These are phyloP conservation scores for Pseudogymnoascus sp. DNA, from an alignment of 2,329 filamentous ascomycete species.

Conservation along the genomic window DNA sequence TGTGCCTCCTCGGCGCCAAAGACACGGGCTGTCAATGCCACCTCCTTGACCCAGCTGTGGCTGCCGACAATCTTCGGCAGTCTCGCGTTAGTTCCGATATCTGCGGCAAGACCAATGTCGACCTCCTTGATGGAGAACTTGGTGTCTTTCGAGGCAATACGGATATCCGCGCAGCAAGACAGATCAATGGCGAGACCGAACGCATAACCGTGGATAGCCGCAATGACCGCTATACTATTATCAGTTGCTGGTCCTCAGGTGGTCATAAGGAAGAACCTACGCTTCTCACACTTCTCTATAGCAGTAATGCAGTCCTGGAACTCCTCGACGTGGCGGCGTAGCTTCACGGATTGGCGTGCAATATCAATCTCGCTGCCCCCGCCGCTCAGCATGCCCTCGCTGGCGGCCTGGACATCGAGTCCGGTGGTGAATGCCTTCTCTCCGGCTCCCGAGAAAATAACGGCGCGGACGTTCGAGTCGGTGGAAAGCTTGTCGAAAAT, in stretches of 20 bases:
- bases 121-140: conserved; percentile 71
- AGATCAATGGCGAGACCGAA: conserved; percentile 75
- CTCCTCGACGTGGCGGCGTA: conserved; percentile 64
- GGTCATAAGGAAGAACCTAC: conserved; percentile 36
- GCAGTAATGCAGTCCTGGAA: conserved; percentile 74
- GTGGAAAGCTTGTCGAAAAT: conserved; percentile 66
- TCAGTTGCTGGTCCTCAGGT: neutral
- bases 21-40: conserved; percentile 61
- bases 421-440: conserved; percentile 79
- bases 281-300: conserved; percentile 84
- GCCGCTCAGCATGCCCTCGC: conserved; percentile 40
- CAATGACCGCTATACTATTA: conserved; percentile 59
- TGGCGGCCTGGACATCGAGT: conserved; percentile 70
- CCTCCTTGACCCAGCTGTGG: conserved; percentile 71
- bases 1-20: conserved; percentile 64
- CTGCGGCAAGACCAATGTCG: conserved; percentile 72
- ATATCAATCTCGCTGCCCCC: conserved; percentile 41
- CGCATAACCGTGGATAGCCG: conserved; percentile 69
- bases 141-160: conserved; percentile 52
- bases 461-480: conserved; percentile 64
- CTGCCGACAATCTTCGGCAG: conserved; percentile 67
- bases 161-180: conserved; percentile 60
- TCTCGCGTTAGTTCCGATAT: conserved; percentile 67
- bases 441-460: conserved; percentile 75
- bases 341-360: conserved; percentile 52